phyloP scores from a whole-genome alignment of 2,329 filamentous ascomycete genomes.

The Xylaria sp. region DNA sequence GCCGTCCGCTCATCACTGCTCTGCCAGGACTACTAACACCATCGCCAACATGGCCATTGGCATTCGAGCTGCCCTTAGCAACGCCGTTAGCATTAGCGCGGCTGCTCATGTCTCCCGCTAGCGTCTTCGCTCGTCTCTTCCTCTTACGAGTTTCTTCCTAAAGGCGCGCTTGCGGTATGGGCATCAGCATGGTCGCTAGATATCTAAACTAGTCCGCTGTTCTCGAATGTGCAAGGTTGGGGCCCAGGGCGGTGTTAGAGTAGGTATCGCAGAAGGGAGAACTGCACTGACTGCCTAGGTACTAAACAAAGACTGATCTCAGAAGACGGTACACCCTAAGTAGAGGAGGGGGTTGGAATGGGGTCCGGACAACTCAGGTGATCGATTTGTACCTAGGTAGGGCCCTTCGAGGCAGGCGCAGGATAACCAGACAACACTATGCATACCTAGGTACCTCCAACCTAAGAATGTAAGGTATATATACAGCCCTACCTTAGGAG shows the following conservation, averaged over 20 bases:
- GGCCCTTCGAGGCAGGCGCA: no score
- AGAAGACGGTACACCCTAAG: no score
- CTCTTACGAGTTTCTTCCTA: slow-evolving; percentile 28
- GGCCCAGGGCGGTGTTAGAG: neutral
- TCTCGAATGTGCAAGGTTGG: neutral
- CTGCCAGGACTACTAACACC: slow-evolving; percentile 12
- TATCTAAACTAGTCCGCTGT: neutral
- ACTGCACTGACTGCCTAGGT: no score
- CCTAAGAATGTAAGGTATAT: no score
- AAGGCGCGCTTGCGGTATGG: slow-evolving; percentile 17
- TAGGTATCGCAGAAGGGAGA: no score
- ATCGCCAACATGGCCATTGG: neutral
- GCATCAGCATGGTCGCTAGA: slow-evolving; percentile 25
- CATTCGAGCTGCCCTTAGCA: neutral
- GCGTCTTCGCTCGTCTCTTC: slow-evolving; percentile 25
- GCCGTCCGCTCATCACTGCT: slow-evolving; percentile 27
- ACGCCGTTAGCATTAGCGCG: slow-evolving; percentile 21
- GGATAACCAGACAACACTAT: no score
- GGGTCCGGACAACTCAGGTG: no score
- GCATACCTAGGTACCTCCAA: no score
- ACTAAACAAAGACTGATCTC: no score
- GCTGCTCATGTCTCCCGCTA: slow-evolving; percentile 9
- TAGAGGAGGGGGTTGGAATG: no score
- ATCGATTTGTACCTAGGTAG: no score
- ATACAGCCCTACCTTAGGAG: no score